Conservation (phyloP, 306 rosid species). For the Elaeagnus macrophylla region DNA sequence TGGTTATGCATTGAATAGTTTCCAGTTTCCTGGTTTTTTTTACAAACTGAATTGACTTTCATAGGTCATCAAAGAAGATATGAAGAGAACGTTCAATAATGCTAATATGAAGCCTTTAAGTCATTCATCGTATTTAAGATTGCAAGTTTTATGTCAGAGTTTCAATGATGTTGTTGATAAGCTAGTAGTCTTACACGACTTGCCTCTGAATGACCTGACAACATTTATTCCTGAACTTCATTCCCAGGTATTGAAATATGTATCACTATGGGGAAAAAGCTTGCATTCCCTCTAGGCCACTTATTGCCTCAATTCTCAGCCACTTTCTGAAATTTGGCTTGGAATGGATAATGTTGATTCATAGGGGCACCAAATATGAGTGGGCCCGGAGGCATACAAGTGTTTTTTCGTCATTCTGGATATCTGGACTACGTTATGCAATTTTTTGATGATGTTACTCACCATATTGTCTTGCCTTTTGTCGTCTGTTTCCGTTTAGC, state of each 20-base stretch:
- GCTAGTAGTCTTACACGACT: conserved; percentile 36
- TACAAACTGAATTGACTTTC: conserved; percentile 18
- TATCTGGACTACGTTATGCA: neutral
- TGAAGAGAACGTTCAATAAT: conserved; percentile 70
- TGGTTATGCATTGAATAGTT: neutral
- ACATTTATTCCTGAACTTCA: conserved; percentile 62
- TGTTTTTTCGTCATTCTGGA: neutral
- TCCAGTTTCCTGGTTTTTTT: conserved; percentile 20
- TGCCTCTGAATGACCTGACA: conserved; percentile 56
- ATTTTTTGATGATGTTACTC: neutral
- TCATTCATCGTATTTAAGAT: conserved; percentile 72
- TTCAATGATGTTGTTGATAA: conserved; percentile 70
- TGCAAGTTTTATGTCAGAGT: conserved; percentile 65
- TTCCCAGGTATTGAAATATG: conserved; percentile 59
- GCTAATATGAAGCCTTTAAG: conserved; percentile 83
- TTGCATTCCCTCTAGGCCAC: no score
- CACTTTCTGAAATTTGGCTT: no score
- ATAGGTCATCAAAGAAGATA: conserved; percentile 77
- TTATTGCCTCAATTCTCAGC: no score
- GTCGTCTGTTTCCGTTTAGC: no score
- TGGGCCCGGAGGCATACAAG: no score
- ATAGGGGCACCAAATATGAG: no score
- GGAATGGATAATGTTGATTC: no score
- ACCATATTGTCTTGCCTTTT: no score
- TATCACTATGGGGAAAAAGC: neutral